Evolutionary conservation across 768 basidiomycete species (phyloP).

Genomic region (Rhodotorula diobovata): DNA sequence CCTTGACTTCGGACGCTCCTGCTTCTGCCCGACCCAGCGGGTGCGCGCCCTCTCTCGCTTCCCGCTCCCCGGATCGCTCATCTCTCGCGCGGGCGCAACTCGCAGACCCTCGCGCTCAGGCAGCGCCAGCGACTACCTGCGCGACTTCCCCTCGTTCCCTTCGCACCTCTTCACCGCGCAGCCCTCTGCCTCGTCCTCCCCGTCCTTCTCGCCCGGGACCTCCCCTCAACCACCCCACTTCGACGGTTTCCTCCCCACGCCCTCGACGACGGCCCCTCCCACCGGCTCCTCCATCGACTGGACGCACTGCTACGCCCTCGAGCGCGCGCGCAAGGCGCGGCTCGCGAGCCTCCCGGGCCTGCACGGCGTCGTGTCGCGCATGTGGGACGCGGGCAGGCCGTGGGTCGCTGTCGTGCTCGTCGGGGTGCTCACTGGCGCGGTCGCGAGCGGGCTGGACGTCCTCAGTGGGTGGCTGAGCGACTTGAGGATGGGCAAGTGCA

Average conservation of each 20-base stretch:
- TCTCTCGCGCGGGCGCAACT: not conserved
- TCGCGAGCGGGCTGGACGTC: conserved; percentile 40
- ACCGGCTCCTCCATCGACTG: conserved; percentile 21
- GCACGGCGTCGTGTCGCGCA: conserved; percentile 15
- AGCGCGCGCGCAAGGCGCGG: not conserved
- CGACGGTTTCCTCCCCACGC: not conserved
- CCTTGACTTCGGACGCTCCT: not conserved
- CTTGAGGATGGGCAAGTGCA: conserved; percentile 37
- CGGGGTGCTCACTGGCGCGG: conserved; percentile 34
- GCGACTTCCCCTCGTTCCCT: conserved; percentile 9
- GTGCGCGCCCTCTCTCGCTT: not conserved
- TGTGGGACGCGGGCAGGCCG: conserved; percentile 22
- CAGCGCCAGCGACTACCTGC: not conserved
- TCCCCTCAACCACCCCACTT: not conserved
- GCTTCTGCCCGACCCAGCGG: not conserved
- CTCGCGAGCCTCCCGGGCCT: not conserved
- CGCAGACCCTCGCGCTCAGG: not conserved
- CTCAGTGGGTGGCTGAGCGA: conserved; percentile 41
- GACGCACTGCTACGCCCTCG: conserved; percentile 25
- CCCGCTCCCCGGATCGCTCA: not conserved
- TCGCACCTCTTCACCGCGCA: conserved; percentile 5
- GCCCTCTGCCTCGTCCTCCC: not conserved
- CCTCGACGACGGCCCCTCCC: not conserved
- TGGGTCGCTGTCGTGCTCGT: conserved; percentile 40
- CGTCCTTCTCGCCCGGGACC: too few relatives aligned